These are phyloP conservation scores for Cyphellophora attinorum DNA, from an alignment of 2,329 filamentous ascomycete species.

Conservation along the genomic window DNA sequence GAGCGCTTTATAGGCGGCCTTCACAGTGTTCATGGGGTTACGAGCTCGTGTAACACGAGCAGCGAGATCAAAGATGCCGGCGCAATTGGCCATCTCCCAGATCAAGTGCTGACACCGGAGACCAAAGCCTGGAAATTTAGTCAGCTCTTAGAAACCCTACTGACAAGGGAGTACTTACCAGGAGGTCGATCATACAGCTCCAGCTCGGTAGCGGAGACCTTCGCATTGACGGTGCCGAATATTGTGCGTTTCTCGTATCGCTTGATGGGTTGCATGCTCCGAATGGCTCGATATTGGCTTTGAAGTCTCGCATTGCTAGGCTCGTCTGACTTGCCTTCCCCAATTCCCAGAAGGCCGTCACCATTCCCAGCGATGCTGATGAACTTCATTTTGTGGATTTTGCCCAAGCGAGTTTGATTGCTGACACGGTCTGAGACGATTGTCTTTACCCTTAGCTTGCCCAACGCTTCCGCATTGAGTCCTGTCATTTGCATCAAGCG, in stretches of 20 bases:
- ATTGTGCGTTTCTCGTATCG: constrained; percentile 90
- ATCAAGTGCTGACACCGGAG: constrained; percentile 84
- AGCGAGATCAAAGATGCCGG: constrained; percentile 78
- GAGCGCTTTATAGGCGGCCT: constrained; percentile 77
- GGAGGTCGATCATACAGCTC: constrained; percentile 74
- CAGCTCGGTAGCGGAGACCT: constrained; percentile 81
- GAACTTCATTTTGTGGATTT: constrained; percentile 67
- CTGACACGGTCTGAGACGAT: constrained; percentile 65
- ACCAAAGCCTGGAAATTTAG: constrained; percentile 87
- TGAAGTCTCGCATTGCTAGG: constrained; percentile 56
- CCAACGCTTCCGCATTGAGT: constrained; percentile 38
- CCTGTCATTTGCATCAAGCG: constrained; percentile 50
- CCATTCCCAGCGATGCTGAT: constrained; percentile 79
- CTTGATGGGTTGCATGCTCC: constrained; percentile 85
- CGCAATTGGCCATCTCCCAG: constrained; percentile 84
- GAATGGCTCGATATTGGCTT: constrained; percentile 70
- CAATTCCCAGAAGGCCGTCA: constrained; percentile 76
- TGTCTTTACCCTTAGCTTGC: constrained; percentile 54
- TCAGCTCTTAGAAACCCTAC: too few relatives aligned
- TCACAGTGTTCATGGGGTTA: constrained; percentile 97
- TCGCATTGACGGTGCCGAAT: constrained; percentile 71
- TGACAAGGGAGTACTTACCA: constrained; percentile 52
- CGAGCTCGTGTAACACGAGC: constrained; percentile 74
- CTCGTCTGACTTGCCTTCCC: constrained; percentile 81
- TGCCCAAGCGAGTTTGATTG: constrained; percentile 95